Conservation (phyloP, 257 asterid genomes). For the Linderniella brevidens region DNA sequence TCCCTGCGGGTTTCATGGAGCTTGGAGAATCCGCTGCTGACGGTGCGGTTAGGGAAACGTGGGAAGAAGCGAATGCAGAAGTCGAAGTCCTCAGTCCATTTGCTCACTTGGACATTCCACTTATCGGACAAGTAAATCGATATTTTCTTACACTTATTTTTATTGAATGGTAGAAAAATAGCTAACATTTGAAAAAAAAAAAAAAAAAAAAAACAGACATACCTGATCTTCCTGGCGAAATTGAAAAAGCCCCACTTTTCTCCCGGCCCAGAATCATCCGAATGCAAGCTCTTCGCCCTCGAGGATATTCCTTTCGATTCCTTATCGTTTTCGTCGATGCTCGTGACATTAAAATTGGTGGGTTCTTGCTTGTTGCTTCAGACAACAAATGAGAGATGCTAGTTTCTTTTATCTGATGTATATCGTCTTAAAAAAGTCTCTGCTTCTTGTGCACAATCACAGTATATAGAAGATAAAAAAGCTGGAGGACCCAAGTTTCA, state of each 20-base stretch:
- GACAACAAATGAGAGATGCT: not conserved
- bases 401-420: no score
- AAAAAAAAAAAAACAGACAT: no score
- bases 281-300: constrained; percentile 56
- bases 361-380: constrained; percentile 7
- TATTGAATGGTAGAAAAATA: no score
- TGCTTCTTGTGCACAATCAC: no score
- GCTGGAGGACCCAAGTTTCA: constrained; percentile 69
- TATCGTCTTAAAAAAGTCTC: no score
- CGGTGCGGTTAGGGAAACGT: constrained; percentile 88
- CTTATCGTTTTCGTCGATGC: constrained; percentile 85
- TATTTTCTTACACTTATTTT: no score
- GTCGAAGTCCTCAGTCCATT: constrained; percentile 71
- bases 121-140: constrained; percentile 60
- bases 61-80: constrained; percentile 92
- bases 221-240: constrained; percentile 78
- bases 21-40: constrained; percentile 86
- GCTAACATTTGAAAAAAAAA: no score
- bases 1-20: constrained; percentile 98
- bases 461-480: constrained; percentile 69
- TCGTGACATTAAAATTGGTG: constrained; percentile 78
- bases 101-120: constrained; percentile 89
- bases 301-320: constrained; percentile 84
- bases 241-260: constrained; percentile 69
- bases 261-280: constrained; percentile 88